These are phyloP conservation scores for Cladosporium austrohemisphaericum DNA, from an alignment of 2,329 filamentous ascomycete genomes.

Conservation along the genomic window DNA sequence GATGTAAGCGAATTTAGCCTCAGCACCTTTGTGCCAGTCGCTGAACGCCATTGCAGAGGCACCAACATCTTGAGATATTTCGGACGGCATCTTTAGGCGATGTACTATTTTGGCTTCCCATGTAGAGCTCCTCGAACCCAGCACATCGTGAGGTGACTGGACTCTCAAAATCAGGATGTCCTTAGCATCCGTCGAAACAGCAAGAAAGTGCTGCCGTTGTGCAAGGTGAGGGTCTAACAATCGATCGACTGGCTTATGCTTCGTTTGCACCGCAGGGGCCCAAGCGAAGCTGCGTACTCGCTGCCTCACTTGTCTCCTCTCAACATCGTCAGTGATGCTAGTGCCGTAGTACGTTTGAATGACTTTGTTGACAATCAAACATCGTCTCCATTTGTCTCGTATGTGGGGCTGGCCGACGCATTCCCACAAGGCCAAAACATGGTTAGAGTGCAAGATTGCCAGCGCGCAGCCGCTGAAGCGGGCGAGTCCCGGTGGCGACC, in stretches of 20 bases:
- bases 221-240: neutral
- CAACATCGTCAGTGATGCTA: conserved; percentile 23
- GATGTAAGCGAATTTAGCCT: conserved; percentile 1
- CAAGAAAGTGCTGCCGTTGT: conserved; percentile 30
- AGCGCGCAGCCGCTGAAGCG: conserved; percentile 53
- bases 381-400: conserved; percentile 49
- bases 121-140: conserved; percentile 1
- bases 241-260: neutral
- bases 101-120: conserved; percentile 21
- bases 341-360: conserved; percentile 40
- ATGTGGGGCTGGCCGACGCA: conserved; percentile 41
- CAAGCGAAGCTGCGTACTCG: conserved; percentile 43
- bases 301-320: conserved; percentile 29
- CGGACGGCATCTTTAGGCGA: conserved; percentile 5
- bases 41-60: conserved; percentile 18
- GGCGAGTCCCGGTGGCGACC: conserved; percentile 56
- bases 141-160: conserved; percentile 36
- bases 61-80: neutral
- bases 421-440: conserved; percentile 56
- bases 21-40: conserved; percentile 7
- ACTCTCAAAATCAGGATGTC: conserved; percentile 38
- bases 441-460: conserved; percentile 54
- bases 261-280: conserved; percentile 23
- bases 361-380: conserved; percentile 50
- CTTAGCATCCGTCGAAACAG: conserved; percentile 41